A percentile compares a stretch with the other conserved stretches of the same genome.
These are phyloP conservation scores for Corrigiola litoralis DNA, from an alignment of 179 eudicot species.

Conservation along the genomic window DNA sequence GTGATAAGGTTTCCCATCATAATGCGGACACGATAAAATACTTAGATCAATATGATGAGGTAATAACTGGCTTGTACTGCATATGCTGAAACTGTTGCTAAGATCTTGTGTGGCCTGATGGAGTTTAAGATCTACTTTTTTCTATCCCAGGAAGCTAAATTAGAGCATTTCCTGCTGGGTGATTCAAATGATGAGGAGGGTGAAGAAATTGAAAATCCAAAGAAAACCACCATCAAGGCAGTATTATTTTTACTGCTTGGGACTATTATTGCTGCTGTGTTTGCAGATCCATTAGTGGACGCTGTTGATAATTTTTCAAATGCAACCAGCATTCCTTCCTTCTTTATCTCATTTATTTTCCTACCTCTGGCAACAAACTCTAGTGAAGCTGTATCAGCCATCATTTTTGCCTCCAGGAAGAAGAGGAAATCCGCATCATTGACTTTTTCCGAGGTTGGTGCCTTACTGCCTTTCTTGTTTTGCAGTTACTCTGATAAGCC, in stretches of 20 bases:
- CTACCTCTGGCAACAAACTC: slow-evolving; percentile 92
- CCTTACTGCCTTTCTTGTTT: slow-evolving; percentile 4
- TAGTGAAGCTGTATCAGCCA: slow-evolving; percentile 93
- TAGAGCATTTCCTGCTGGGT: slow-evolving; percentile 37
- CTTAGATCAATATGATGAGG: slow-evolving; percentile 46
- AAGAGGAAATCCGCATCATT: slow-evolving; percentile 69
- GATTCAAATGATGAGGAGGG: slow-evolving; percentile 39
- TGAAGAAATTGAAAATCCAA: slow-evolving; percentile 46
- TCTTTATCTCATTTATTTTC: slow-evolving; percentile 84
- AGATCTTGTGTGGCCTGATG: background rate
- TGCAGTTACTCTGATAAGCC: too few species aligned
- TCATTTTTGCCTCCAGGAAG: slow-evolving; percentile 75
- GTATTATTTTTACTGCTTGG: slow-evolving; percentile 52
- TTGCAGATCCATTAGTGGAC: slow-evolving; percentile 95
- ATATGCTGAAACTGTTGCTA: background rate
- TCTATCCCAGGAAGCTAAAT: slow-evolving; percentile 31
- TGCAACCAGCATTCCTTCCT: slow-evolving; percentile 87
- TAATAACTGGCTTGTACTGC: slow-evolving; percentile 21
- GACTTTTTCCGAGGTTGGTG: slow-evolving; percentile 80
- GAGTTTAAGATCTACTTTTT: background rate
- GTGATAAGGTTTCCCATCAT: slow-evolving; percentile 16
- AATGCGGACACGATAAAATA: slow-evolving; percentile 38
- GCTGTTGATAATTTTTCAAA: slow-evolving; percentile 77
- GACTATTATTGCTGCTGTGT: slow-evolving; percentile 65
- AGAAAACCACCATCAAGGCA: slow-evolving; percentile 50